Evolutionary conservation across 495 filamentous ascomycete species (phyloP).

Genomic region (Filosporella fistucella): DNA sequence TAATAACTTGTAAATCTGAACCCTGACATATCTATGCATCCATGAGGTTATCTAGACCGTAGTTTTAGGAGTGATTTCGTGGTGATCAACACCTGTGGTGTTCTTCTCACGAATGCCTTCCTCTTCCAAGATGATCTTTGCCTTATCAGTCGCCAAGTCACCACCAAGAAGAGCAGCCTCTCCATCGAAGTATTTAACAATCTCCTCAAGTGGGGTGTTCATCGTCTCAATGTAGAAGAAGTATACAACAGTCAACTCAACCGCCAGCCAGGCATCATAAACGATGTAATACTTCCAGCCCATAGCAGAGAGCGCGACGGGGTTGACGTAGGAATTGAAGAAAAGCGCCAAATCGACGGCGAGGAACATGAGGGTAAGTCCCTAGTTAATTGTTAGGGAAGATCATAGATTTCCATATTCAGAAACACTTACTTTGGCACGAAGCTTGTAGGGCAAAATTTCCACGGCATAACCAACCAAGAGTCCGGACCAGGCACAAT

Average conservation of each 20-base stretch:
- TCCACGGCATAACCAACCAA: slow-evolving; percentile 37
- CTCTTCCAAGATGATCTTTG: slow-evolving; percentile 1
- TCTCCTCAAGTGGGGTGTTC: slow-evolving; percentile 21
- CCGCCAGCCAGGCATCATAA: slow-evolving; percentile 33
- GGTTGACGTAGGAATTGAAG: slow-evolving; percentile 48
- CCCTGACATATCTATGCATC: too few relatives aligned
- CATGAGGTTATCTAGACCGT: too few relatives aligned
- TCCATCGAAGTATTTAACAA: slow-evolving; percentile 22
- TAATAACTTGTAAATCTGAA: too few relatives aligned
- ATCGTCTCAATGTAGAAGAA: slow-evolving; percentile 38
- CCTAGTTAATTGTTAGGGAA: slow-evolving; percentile 1
- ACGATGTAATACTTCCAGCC: slow-evolving; percentile 43
- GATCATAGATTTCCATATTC: neutral
- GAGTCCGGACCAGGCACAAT: slow-evolving; percentile 32
- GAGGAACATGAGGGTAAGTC: slow-evolving; percentile 38
- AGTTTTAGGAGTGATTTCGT: neutral
- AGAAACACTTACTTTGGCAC: slow-evolving; percentile 35
- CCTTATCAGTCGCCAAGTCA: slow-evolving; percentile 16
- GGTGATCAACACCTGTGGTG: too few relatives aligned
- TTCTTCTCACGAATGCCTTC: slow-evolving; percentile 4
- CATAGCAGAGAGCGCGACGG: slow-evolving; percentile 41
- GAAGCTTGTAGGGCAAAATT: slow-evolving; percentile 29
- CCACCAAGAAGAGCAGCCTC: slow-evolving; percentile 15
- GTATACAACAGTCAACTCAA: slow-evolving; percentile 39
- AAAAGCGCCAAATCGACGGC: slow-evolving; percentile 33